Conservation (phyloP, 2,329 filamentous ascomycete species). For the Alternaria arbusti region DNA sequence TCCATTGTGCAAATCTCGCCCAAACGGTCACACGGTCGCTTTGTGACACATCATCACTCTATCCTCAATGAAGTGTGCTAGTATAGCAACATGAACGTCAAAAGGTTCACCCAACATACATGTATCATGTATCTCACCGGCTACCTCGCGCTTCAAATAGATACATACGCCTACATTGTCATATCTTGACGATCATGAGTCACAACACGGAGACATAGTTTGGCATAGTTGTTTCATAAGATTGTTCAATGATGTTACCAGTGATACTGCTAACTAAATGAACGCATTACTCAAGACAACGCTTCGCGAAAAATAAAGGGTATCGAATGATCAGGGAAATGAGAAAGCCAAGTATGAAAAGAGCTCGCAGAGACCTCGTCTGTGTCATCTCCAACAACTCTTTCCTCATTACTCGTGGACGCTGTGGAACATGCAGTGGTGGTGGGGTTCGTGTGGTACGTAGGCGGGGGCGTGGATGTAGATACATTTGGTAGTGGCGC, state of each 20-base stretch:
- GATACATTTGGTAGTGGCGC: neutral
- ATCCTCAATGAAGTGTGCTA: neutral
- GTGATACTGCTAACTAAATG: neutral
- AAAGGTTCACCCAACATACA: neutral
- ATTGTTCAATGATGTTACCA: neutral
- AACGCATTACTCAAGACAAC: neutral
- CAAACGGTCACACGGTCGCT: neutral
- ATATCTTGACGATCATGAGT: neutral
- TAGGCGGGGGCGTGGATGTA: neutral
- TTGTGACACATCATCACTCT: neutral
- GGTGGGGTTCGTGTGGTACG: neutral
- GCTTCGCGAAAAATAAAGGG: slow-evolving; percentile 17
- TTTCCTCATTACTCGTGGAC: neutral
- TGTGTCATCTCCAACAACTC: neutral
- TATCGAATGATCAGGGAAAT: slow-evolving; percentile 19
- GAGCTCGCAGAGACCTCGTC: neutral
- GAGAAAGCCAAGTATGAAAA: slow-evolving; percentile 19
- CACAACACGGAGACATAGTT: neutral
- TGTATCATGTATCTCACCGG: neutral
- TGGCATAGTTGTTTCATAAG: neutral
- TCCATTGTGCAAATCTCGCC: too few relatives aligned
- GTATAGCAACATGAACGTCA: neutral
- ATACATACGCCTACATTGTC: too few relatives aligned
- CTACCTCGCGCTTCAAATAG: neutral
- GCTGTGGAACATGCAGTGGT: neutral